phyloP scores from a whole-genome alignment of 176 grass and related monocot genomes.

The Phoenix roebelenii region DNA sequence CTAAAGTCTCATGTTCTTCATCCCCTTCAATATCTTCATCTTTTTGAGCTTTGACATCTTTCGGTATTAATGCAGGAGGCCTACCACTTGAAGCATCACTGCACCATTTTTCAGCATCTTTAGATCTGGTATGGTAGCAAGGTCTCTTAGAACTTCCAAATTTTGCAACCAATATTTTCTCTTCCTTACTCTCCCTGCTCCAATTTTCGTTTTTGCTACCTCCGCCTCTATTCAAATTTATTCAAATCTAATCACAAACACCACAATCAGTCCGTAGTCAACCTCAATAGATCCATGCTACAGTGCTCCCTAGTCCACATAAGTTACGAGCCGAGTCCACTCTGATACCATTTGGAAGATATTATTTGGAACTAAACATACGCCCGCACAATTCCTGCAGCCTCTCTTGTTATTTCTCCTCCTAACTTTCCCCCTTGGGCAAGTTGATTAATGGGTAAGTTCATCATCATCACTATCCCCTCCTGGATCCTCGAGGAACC shows the following conservation, averaged over 20 bases:
- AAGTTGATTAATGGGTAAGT: neutral
- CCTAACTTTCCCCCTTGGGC: conserved; percentile 13
- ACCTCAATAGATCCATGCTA: too few species aligned
- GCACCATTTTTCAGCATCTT: conserved; percentile 24
- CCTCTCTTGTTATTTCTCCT: too few species aligned
- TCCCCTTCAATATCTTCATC: neutral
- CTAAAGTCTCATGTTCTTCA: conserved; percentile 60
- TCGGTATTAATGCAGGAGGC: neutral
- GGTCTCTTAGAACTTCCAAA: conserved; percentile 27
- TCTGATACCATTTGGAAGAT: too few species aligned
- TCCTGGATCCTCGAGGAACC: conserved; percentile 48
- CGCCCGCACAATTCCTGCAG: too few species aligned
- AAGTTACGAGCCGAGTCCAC: too few species aligned
- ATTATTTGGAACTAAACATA: too few species aligned
- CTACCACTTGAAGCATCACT: conserved; percentile 6
- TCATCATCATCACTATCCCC: neutral
- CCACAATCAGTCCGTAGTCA: too few species aligned
- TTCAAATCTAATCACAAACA: too few species aligned
- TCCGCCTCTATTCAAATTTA: too few species aligned
- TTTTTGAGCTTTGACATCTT: neutral
- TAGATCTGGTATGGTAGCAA: conserved; percentile 56
- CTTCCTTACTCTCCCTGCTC: conserved; percentile 42
- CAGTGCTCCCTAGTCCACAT: too few species aligned
- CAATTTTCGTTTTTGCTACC: conserved; percentile 42
- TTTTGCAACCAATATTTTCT: conserved; percentile 26